Evolutionary conservation across 177 flowering plant genomes (phyloP).

Genomic region (Tripterygium wilfordii): DNA sequence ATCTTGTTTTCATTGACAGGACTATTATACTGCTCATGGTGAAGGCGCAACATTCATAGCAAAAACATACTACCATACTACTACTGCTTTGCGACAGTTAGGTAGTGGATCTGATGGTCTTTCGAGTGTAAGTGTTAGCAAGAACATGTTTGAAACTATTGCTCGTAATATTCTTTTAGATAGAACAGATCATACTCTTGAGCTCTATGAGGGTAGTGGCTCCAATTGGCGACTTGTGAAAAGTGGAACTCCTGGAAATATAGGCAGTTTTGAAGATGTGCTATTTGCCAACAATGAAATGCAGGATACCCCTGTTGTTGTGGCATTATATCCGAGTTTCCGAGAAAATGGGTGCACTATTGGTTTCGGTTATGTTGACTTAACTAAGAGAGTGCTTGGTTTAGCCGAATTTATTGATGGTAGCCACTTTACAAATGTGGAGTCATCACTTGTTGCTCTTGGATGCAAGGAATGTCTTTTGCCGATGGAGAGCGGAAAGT

Average conservation of each 20-base stretch:
- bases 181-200: conserved; percentile 82
- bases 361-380: conserved; percentile 73
- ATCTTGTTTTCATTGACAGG: conserved; percentile 35
- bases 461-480: conserved; percentile 93
- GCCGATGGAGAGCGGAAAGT: conserved; percentile 63
- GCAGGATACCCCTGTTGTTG: conserved; percentile 87
- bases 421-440: conserved; percentile 92
- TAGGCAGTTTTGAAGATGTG: conserved; percentile 89
- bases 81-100: conserved; percentile 78
- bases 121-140: conserved; percentile 81
- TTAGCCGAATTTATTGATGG: conserved; percentile 92
- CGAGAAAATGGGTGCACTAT: conserved; percentile 68
- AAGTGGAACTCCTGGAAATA: conserved; percentile 90
- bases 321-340: conserved; percentile 51
- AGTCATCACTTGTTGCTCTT: conserved; percentile 84
- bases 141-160: conserved; percentile 92
- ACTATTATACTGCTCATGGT: conserved; percentile 92
- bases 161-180: conserved; percentile 87
- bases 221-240: conserved; percentile 84
- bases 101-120: conserved; percentile 72
- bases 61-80: conserved; percentile 82
- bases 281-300: conserved; percentile 95
- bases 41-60: conserved; percentile 90
- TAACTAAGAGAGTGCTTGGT: conserved; percentile 75
- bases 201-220: conserved; percentile 94